These are phyloP conservation scores for Echites panduratus DNA, from an alignment of 257 asterid genomes.

Conservation along the genomic window DNA sequence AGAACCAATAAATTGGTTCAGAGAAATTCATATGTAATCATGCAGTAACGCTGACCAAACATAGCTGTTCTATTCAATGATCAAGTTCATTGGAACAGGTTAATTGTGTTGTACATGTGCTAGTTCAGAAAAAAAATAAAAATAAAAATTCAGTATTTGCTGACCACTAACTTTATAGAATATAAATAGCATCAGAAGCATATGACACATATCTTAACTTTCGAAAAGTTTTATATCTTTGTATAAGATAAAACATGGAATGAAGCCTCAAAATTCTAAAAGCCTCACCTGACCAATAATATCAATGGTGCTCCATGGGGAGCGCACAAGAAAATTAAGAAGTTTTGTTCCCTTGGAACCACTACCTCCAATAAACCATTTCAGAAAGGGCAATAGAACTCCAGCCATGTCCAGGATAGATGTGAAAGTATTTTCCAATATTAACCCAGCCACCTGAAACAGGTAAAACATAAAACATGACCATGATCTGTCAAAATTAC, in stretches of 20 bases:
- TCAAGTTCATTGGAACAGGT: background rate
- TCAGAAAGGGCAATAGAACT: constrained; percentile 75
- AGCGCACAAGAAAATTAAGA: constrained; percentile 82
- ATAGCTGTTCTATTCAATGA: background rate
- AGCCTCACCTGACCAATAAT: constrained; percentile 72
- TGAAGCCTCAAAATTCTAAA: background rate
- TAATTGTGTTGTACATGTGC: background rate
- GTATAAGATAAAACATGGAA: constrained; percentile 3
- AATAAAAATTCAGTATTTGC: background rate
- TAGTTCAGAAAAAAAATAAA: too few species aligned
- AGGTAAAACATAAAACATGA: constrained; percentile 6
- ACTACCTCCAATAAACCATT: constrained; percentile 87
- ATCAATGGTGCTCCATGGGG: constrained; percentile 96
- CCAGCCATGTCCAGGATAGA: constrained; percentile 99
- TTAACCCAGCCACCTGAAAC: constrained; percentile 67
- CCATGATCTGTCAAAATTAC: constrained; percentile 12
- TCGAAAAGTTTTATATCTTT: background rate
- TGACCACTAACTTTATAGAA: background rate
- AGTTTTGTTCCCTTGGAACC: constrained; percentile 66
- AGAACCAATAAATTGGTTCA: background rate
- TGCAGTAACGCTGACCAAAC: background rate
- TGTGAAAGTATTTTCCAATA: constrained; percentile 92
- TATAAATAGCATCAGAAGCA: background rate
- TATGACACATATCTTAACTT: background rate
- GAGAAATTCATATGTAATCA: background rate